Conservation (phyloP, 805 yeast species). For the Kodamaea neixiangensis region DNA sequence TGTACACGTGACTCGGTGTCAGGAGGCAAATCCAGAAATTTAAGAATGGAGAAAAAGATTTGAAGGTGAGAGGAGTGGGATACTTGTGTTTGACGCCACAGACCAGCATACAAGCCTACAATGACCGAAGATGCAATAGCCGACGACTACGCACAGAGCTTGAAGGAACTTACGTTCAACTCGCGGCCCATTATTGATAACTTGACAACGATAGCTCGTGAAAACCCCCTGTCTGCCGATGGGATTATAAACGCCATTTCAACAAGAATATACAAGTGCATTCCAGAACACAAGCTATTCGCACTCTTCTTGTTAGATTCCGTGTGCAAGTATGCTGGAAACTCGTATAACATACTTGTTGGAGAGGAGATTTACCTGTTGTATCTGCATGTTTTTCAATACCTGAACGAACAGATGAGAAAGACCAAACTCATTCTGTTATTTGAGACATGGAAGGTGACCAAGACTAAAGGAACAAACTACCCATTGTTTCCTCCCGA, state of each 20-base stretch:
- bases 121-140: conserved; percentile 10
- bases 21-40: neutral
- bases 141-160: conserved; percentile 67
- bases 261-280: conserved; percentile 68
- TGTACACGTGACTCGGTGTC: neutral
- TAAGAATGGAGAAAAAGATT: neutral
- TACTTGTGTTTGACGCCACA: neutral
- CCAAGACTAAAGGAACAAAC: conserved; percentile 59
- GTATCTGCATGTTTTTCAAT: conserved; percentile 75
- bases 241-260: conserved; percentile 77
- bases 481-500: conserved; percentile 71
- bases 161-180: conserved; percentile 79
- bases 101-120: conserved; percentile 1
- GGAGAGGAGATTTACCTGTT: conserved; percentile 67
- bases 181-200: conserved; percentile 88
- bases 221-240: conserved; percentile 73
- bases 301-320: conserved; percentile 87
- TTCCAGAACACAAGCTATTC: conserved; percentile 82
- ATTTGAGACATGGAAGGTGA: conserved; percentile 84
- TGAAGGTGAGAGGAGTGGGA: neutral
- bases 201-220: conserved; percentile 83
- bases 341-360: conserved; percentile 82
- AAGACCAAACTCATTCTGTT: conserved; percentile 65
- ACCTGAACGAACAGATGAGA: conserved; percentile 75
- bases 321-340: conserved; percentile 85